phyloP scores from a whole-genome alignment of 306 rosid genomes.

The Acacia confusa region DNA sequence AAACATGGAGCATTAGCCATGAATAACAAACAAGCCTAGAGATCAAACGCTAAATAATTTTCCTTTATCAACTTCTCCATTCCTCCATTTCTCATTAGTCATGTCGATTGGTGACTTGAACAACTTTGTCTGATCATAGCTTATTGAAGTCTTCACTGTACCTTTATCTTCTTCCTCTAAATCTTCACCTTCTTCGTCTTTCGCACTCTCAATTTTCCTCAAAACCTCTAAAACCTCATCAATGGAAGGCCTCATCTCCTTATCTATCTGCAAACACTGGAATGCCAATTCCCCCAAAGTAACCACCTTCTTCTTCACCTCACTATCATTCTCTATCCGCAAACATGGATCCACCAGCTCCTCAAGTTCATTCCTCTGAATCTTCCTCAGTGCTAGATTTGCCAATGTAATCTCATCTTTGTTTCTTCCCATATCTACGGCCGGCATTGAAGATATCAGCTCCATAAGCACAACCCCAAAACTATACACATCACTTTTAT shows the following conservation, averaged over 20 bases:
- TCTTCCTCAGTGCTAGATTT: conserved; percentile 53
- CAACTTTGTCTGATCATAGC: background rate
- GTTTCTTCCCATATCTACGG: conserved; percentile 58
- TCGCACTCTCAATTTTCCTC: conserved; percentile 36
- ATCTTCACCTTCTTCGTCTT: background rate
- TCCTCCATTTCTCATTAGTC: conserved; percentile 42
- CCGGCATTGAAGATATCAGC: conserved; percentile 66
- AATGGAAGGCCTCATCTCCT: conserved; percentile 71
- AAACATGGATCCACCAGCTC: conserved; percentile 60
- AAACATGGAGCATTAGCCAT: background rate
- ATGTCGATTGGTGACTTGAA: conserved; percentile 42
- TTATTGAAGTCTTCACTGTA: background rate
- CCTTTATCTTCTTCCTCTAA: background rate
- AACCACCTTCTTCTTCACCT: conserved; percentile 40
- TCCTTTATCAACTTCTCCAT: conserved; percentile 33
- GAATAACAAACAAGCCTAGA: background rate
- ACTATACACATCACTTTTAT: conserved; percentile 79
- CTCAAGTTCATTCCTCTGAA: conserved; percentile 40
- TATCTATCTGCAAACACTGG: conserved; percentile 62
- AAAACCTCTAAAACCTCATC: conserved; percentile 50
- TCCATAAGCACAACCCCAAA: conserved; percentile 73
- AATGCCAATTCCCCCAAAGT: conserved; percentile 64
- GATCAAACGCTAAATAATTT: conserved; percentile 24
- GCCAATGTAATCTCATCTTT: conserved; percentile 66
- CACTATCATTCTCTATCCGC: conserved; percentile 47